Base-by-base conservation (phyloP, 306 rosid species). In the Quercus ilex region DNA sequence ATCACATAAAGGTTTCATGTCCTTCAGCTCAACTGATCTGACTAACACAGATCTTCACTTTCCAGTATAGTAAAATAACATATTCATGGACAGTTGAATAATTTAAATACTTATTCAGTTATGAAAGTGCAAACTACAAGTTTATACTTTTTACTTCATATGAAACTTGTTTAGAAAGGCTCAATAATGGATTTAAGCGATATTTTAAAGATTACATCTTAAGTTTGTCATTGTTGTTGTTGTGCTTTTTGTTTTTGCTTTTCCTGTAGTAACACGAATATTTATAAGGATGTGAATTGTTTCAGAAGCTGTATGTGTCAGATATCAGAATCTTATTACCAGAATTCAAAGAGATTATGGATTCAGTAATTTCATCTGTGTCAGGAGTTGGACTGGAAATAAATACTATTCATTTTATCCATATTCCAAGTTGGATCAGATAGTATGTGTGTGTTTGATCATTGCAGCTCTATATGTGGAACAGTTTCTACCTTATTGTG, bases 1-100 rank as follows among this genome's bases (percentile, higher is more conserved):
- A 83, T 80, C 88, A 91, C 56, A 87, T 91, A 60, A 95, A 95
- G 99, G 99, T 92, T 74, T 73, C 58, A 25, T 77, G 77, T 76
- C 59, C 74, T 77, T 65, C 78, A 77, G 70, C 46, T 74, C 57
- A 63, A 76, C 69, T 71, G 33, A 49, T 52, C 56, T 82, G 69
- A 76, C 38, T 63, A 76, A 8, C 53, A 49, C 4, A 49, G 5
- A 10, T 35, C 41, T 28, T 28, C n/a, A 63, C 11, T 63, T 63
- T 28, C 41, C 41, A 12, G 18, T 28, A 26, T 15, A 4, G 3
- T 63, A 26, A 63, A 30, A 28, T 26, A 28, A 26, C n/a, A 28
- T 5, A 13, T 35, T 14, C 41, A 13, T 12, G 69, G 69, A 4
- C 4, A 13, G 41, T 12, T 14, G 38, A 63, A 12, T 5, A 20